Conservation (phyloP, 495 filamentous ascomycete species). For the Penicillium simplicissimum region DNA sequence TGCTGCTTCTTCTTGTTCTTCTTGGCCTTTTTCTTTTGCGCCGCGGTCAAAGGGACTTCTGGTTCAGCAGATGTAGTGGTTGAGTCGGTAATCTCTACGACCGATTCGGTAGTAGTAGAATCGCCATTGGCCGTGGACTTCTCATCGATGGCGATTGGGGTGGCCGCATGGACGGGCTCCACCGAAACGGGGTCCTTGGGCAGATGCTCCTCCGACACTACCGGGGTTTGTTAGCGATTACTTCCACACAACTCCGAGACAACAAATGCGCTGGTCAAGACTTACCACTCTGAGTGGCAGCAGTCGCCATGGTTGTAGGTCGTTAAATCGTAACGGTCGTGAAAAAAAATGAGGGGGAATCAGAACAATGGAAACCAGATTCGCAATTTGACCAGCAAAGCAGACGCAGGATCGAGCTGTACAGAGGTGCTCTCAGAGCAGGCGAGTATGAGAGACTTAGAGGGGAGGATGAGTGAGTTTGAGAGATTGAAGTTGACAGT, state of each 20-base stretch:
- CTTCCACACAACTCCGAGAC: background rate
- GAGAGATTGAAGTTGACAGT: background rate
- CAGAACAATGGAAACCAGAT: constrained; percentile 9
- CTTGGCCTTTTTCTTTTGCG: constrained; percentile 22
- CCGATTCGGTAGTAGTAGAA: background rate
- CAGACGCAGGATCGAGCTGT: constrained; percentile 25
- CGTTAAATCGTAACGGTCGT: constrained; percentile 28
- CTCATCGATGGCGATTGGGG: constrained; percentile 16
- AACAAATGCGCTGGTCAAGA: background rate
- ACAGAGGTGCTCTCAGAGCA: constrained; percentile 28
- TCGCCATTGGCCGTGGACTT: constrained; percentile 15
- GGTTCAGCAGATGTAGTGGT: background rate
- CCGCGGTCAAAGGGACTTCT: constrained; percentile 11
- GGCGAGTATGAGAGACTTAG: background rate
- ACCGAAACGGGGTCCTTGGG: constrained; percentile 24
- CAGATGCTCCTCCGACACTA: constrained; percentile 27
- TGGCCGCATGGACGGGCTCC: constrained; percentile 9
- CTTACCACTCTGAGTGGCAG: constrained; percentile 27
- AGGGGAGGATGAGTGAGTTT: background rate
- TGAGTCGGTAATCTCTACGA: background rate
- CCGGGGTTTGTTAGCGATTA: background rate
- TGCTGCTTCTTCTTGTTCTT: constrained; percentile 25
- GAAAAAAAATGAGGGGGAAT: constrained; percentile 18
- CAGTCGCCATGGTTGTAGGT: constrained; percentile 26
- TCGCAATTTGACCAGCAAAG: constrained; percentile 33